phyloP scores from a whole-genome alignment of 352 stramenopile genomes.

The Pythium grandisporangium region DNA sequence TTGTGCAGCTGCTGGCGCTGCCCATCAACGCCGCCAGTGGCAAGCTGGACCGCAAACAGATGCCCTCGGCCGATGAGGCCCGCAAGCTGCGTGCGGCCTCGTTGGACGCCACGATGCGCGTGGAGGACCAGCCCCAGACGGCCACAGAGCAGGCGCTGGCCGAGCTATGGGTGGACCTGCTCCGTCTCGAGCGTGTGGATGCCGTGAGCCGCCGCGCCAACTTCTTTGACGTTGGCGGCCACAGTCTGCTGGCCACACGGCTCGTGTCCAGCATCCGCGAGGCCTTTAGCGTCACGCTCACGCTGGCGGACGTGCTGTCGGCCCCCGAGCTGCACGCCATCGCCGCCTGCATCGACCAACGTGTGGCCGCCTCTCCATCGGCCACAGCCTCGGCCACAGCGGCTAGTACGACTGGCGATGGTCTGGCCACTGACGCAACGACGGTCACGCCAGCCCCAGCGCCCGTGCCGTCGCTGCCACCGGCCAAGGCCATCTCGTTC shows the following conservation, averaged over 20 bases:
- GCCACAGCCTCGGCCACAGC: too few species aligned
- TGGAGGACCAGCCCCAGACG: conserved; percentile 34
- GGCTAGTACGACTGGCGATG: too few species aligned
- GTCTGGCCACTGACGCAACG: too few species aligned
- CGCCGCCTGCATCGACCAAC: conserved; percentile 44
- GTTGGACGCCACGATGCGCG: conserved; percentile 51
- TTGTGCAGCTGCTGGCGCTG: conserved; percentile 75
- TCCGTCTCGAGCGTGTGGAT: conserved; percentile 46
- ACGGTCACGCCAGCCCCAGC: conserved; percentile 1
- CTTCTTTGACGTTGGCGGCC: conserved; percentile 80
- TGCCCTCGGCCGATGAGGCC: conserved; percentile 61
- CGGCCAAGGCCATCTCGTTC: conserved; percentile 30
- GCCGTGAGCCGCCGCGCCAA: conserved; percentile 49
- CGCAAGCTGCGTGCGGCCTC: conserved; percentile 61
- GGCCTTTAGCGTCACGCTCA: conserved; percentile 53
- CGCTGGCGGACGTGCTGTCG: conserved; percentile 65
- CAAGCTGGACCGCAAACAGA: conserved; percentile 86
- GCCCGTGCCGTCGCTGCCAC: not conserved
- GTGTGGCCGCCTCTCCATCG: too few species aligned
- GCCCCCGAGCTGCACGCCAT: conserved; percentile 47
- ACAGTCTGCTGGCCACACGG: conserved; percentile 67
- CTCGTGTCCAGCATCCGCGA: conserved; percentile 66
- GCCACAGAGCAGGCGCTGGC: conserved; percentile 52
- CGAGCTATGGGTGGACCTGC: conserved; percentile 51
- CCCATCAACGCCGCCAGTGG: conserved; percentile 82